Conservation (phyloP, 2,329 filamentous ascomycete species). For the Aspergillus tanneri region DNA sequence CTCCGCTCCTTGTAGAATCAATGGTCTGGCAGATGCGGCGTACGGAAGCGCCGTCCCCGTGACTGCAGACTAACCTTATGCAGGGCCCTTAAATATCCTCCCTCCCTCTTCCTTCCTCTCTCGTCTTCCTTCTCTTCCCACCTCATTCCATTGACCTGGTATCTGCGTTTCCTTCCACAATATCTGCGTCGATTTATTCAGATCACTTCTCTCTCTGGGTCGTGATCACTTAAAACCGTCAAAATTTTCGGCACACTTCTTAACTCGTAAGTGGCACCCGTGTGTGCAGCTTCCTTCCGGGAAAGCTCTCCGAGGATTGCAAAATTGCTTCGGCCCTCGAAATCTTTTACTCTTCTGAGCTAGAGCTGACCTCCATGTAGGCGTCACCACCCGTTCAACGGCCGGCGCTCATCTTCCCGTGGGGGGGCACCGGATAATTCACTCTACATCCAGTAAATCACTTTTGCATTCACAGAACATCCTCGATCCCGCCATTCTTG, state of each 20-base stretch:
- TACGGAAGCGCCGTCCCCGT: slow-evolving; percentile 6
- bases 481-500: slow-evolving; percentile 55
- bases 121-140: slow-evolving; percentile 6
- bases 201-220: slow-evolving; percentile 53
- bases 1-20: no score
- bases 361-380: slow-evolving; percentile 48
- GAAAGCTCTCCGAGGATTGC: not conserved
- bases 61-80: slow-evolving; percentile 6
- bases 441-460: slow-evolving; percentile 46
- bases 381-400: slow-evolving; percentile 93
- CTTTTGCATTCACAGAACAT: slow-evolving; percentile 26
- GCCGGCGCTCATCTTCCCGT: slow-evolving; percentile 87
- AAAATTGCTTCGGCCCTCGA: slow-evolving; percentile 2
- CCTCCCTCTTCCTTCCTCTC: slow-evolving; percentile 1
- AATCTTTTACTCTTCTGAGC: not conserved
- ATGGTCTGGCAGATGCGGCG: no score
- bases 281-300: not conserved
- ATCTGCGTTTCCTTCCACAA: slow-evolving; percentile 16
- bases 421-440: slow-evolving; percentile 71
- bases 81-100: slow-evolving; percentile 9
- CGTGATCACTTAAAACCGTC: slow-evolving; percentile 66
- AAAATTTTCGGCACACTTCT: slow-evolving; percentile 99
- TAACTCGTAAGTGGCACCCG: slow-evolving; percentile 71
- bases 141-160: slow-evolving; percentile 18
- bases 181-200: slow-evolving; percentile 41